Base-by-base conservation (phyloP, 176 grass and related monocot species). In the Carex littledalei region DNA sequence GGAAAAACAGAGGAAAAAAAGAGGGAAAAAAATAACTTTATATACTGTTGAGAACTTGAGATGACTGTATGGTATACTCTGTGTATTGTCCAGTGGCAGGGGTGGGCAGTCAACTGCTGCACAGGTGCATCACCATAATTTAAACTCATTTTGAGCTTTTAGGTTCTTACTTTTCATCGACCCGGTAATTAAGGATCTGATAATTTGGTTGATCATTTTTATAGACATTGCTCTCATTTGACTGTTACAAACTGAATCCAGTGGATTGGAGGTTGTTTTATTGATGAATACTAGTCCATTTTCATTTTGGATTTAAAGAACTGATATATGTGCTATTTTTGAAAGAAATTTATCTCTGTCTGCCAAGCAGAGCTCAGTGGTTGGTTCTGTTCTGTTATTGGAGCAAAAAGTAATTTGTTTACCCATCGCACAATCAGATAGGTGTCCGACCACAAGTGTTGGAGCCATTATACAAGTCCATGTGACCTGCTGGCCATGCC, bases 381-480 rank as follows among this genome's bases (percentile, higher is more conserved):
- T 56, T 8, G 22, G 10, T 8, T 54, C 49, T 77, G 49, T 77
- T 77, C 4, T 13, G 11, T 78, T 78, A 24, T 77, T 54, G 49
- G 49, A 77, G 52, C 22, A 77, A 54, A 34, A 16, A 55, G 47
- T 13, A 29, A 54, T 5, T 76, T 26, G 72, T 54, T 29, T 54
- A 6, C n/a, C 70, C 70, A 50, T 50, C 43, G 22, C 3, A 45
- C 70, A 13, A 50, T 50, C 41, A 50, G 20, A 49, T 74, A 49
- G 18, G 35, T 34, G 14, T 67, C 72, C 72, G 47, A 76, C 47
- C 72, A 76, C 12, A 76, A 76, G 49, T 76, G 21, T 54, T 54
- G 72, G 47, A 76, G 45, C 45, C 71, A 26, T 76, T 26, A 76
- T 76, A 75, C 71, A 74, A 74, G 21, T 53, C 20, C 47, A 76